Conservation (phyloP, 1,284 basidiomycete genomes). For the Porogramme epimiltina region DNA sequence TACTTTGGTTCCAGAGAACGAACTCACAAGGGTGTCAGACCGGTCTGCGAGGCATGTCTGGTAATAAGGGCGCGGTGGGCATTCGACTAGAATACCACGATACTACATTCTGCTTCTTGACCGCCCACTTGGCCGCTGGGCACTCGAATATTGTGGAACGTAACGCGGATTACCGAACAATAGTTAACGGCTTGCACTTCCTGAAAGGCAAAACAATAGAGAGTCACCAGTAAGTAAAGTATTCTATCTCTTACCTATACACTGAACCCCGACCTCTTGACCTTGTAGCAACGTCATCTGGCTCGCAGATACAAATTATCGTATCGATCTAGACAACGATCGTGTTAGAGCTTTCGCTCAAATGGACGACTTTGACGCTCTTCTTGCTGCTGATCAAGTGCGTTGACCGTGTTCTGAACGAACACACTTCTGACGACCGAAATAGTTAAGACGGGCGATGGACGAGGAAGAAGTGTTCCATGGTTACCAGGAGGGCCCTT, state of each 20-base stretch:
- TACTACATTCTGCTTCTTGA: slow-evolving; percentile 93
- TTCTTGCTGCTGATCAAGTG: slow-evolving; percentile 87
- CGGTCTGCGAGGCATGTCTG: slow-evolving; percentile 94
- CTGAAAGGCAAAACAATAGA: slow-evolving; percentile 86
- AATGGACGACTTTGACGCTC: slow-evolving; percentile 67
- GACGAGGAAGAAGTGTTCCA: slow-evolving; percentile 72
- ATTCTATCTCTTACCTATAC: not conserved
- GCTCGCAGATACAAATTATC: slow-evolving; percentile 96
- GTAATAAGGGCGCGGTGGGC: slow-evolving; percentile 95
- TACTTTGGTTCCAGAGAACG: not conserved
- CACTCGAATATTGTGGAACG: slow-evolving; percentile 89
- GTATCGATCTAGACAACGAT: slow-evolving; percentile 86
- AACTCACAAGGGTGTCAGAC: slow-evolving; percentile 56
- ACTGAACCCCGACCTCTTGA: not conserved
- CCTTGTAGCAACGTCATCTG: slow-evolving; percentile 82
- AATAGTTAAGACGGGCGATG: slow-evolving; percentile 72
- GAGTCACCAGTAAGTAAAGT: slow-evolving; percentile 78
- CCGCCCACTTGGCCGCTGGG: slow-evolving; percentile 94
- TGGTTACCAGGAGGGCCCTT: slow-evolving; percentile 87
- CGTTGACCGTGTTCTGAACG: not conserved
- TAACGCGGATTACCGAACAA: slow-evolving; percentile 92
- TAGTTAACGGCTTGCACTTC: slow-evolving; percentile 83
- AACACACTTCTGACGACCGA: not conserved
- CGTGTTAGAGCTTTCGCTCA: slow-evolving; percentile 69
- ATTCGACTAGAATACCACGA: slow-evolving; percentile 92